A percentile compares a stretch with the other conserved stretches of the same genome.
phyloP scores from a whole-genome alignment of 2,329 filamentous ascomycete species.

The Botryotinia calthae region DNA sequence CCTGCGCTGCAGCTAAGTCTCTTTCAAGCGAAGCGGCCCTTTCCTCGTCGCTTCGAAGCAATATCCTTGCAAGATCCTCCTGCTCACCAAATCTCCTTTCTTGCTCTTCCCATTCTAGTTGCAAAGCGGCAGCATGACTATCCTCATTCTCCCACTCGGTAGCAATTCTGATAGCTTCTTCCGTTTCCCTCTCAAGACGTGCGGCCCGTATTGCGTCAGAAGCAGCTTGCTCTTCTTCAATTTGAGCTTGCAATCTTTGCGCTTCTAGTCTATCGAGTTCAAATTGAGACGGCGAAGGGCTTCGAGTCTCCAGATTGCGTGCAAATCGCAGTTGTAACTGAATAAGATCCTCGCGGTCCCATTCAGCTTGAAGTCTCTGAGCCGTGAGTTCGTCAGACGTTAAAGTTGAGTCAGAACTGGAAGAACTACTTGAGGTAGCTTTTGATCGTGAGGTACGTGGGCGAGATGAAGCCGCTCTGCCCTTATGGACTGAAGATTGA shows the following conservation, averaged over 20 bases:
- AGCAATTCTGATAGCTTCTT: constrained; percentile 18
- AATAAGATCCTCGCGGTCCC: constrained; percentile 18
- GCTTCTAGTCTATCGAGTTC: constrained; percentile 18
- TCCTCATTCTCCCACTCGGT: constrained; percentile 19
- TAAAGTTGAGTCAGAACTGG: neutral
- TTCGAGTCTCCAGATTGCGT: neutral
- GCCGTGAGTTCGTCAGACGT: constrained; percentile 15
- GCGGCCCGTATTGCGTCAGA: neutral
- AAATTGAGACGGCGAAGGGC: constrained; percentile 3
- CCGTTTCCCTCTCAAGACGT: constrained; percentile 10
- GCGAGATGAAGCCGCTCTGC: neutral
- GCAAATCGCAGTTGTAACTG: constrained; percentile 15
- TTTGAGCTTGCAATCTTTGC: constrained; percentile 18
- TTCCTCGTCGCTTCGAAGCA: constrained; percentile 7
- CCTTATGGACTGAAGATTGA: neutral
- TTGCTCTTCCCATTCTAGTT: constrained; percentile 15
- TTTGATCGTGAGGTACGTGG: neutral
- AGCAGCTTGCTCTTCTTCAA: constrained; percentile 14
- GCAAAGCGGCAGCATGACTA: neutral
- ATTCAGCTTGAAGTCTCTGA: constrained; percentile 16
- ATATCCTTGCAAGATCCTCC: constrained; percentile 4
- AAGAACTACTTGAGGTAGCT: neutral
- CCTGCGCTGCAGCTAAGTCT: constrained; percentile 17
- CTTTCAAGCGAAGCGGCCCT: neutral
- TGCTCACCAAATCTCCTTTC: constrained; percentile 12